A percentile compares a stretch with the other conserved stretches of the same genome.
Conservation (phyloP, 345 rosid genomes). For the Eucalyptus curtisii region DNA sequence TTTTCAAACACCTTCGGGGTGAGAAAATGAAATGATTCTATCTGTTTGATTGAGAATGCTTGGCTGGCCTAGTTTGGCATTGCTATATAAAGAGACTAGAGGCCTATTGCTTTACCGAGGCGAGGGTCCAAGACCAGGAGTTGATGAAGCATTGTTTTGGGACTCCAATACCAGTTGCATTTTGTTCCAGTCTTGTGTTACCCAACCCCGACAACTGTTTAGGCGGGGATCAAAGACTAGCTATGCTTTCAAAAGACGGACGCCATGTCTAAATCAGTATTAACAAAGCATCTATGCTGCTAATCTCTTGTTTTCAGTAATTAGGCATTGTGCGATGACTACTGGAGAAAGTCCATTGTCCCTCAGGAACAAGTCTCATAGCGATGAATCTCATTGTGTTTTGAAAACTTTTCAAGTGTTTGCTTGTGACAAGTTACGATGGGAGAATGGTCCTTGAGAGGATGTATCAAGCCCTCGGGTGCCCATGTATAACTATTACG, state of each 20-base stretch:
- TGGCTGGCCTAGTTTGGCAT: not conserved
- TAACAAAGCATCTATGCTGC: too few relatives aligned
- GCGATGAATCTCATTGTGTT: fast-evolving
- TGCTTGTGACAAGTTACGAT: too few relatives aligned
- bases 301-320: too few relatives aligned
- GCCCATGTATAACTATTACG: too few relatives aligned
- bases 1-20: fast-evolving
- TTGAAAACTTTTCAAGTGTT: too few relatives aligned
- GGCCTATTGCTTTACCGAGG: not conserved
- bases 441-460: too few relatives aligned
- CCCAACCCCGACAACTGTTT: too few relatives aligned
- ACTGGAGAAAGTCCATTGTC: too few relatives aligned
- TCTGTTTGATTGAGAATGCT: not conserved
- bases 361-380: fast-evolving
- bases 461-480: fast-evolving
- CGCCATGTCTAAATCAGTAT: too few relatives aligned
- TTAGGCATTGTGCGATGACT: too few relatives aligned
- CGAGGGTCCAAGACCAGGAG: not conserved
- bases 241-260: too few relatives aligned
- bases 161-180: not conserved
- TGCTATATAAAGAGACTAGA: fast-evolving
- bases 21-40: not conserved
- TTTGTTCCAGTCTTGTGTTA: not conserved
- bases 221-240: too few relatives aligned
- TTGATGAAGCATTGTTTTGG: not conserved